A percentile compares a stretch with the other conserved stretches of the same genome.
Evolutionary conservation across 2,329 filamentous ascomycete genomes (phyloP).

Genomic region (Colletotrichum orbiculare): DNA sequence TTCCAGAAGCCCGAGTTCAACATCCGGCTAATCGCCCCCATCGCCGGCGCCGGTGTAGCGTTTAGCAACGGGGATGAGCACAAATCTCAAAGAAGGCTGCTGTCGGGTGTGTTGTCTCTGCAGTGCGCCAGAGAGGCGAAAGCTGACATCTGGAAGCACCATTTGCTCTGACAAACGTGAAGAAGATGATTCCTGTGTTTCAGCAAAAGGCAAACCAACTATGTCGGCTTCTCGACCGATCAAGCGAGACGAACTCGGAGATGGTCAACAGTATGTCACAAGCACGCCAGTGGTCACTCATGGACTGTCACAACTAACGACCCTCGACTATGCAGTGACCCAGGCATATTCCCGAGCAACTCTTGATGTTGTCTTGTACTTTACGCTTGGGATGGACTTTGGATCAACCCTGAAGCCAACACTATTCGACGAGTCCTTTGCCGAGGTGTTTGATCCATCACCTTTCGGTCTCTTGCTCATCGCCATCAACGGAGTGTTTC

Average conservation of each 20-base stretch:
- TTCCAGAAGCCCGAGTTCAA: slow-evolving; percentile 46
- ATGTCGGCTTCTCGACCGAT: neutral
- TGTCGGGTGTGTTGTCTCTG: slow-evolving; percentile 40
- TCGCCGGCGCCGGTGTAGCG: slow-evolving; percentile 45
- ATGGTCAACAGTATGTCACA: neutral
- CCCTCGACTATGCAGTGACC: neutral
- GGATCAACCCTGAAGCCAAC: slow-evolving; percentile 41
- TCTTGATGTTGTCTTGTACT: slow-evolving; percentile 50
- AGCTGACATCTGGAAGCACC: neutral
- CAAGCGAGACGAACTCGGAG: neutral
- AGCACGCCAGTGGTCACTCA: neutral
- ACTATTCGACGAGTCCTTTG: slow-evolving; percentile 44
- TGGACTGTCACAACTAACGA: neutral
- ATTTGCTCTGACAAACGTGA: neutral
- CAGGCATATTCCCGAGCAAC: slow-evolving; percentile 46
- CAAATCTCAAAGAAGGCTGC: slow-evolving; percentile 45
- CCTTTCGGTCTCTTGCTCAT: slow-evolving; percentile 40
- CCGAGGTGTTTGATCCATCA: slow-evolving; percentile 41
- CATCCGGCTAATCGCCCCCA: slow-evolving; percentile 40
- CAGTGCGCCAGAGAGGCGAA: neutral
- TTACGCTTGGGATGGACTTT: slow-evolving; percentile 48
- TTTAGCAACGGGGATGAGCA: slow-evolving; percentile 50
- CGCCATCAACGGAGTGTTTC: slow-evolving; percentile 46
- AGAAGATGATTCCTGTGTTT: neutral
- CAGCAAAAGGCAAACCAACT: neutral